A percentile compares a stretch with the other conserved stretches of the same genome.
phyloP scores from a whole-genome alignment of 345 rosid species.

The Brassica rapa region DNA sequence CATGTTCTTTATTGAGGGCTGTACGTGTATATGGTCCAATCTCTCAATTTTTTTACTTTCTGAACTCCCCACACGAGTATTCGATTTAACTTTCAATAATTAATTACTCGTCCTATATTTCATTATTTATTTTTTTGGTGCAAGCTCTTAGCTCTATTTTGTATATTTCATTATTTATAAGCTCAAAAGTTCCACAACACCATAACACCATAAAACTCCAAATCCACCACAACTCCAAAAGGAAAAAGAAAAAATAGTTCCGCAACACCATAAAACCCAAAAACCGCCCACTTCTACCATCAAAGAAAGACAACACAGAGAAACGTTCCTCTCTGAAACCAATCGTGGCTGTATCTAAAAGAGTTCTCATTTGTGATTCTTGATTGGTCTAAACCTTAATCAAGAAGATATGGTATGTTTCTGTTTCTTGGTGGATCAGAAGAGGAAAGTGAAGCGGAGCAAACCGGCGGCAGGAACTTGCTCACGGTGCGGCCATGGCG shows the following conservation, averaged over 20 bases:
- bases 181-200: neutral
- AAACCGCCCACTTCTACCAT: constrained; percentile 4
- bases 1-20: neutral
- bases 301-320: constrained; percentile 1
- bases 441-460: constrained; percentile 47
- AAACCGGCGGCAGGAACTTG: constrained; percentile 80
- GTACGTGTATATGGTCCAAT: constrained; percentile 13
- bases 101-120: neutral
- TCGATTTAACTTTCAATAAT: neutral
- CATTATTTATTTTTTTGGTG: constrained; percentile 6
- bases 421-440: constrained; percentile 78
- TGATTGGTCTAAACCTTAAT: constrained; percentile 8
- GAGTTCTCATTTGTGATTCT: neutral
- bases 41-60: constrained; percentile 17
- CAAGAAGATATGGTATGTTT: constrained; percentile 57
- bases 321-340: constrained; percentile 25
- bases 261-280: constrained; percentile 5
- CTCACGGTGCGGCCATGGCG: constrained; percentile 61
- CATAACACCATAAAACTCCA: constrained; percentile 5
- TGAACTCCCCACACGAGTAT: constrained; percentile 32
- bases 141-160: too few species aligned
- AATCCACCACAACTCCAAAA: neutral
- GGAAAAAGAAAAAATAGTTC: neutral
- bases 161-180: constrained; percentile 14
- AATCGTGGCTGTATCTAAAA: neutral